A percentile compares a stretch with the other conserved stretches of the same genome.
Conservation (phyloP, 73 alveolate species). For the Tetrahymena borealis region DNA sequence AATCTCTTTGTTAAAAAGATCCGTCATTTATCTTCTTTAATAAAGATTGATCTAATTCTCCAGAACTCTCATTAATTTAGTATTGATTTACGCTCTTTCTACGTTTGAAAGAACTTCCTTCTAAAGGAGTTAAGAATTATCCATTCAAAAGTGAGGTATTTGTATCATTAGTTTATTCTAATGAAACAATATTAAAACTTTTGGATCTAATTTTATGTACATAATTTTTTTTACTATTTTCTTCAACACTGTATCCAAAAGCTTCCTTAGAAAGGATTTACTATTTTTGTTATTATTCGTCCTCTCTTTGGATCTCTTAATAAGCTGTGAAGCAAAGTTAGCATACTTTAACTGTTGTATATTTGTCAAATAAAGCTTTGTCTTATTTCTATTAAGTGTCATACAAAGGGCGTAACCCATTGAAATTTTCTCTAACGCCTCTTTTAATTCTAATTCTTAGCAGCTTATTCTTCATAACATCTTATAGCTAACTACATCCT, state of each 20-base stretch:
- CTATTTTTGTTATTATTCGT: not conserved
- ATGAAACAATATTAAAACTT: not conserved
- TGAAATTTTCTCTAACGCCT: not conserved
- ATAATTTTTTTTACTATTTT: not conserved
- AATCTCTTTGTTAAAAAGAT: not conserved
- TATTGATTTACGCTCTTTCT: not conserved
- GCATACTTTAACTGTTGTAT: not conserved
- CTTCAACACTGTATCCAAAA: not conserved
- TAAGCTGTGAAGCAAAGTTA: not conserved
- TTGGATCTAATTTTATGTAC: not conserved
- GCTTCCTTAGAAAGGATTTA: not conserved
- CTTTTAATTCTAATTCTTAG: not conserved
- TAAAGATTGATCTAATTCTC: not conserved
- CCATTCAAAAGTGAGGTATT: not conserved
- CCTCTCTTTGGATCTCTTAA: not conserved
- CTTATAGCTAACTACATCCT: not conserved
- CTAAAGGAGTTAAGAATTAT: not conserved
- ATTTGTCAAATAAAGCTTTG: not conserved
- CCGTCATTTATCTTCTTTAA: not conserved
- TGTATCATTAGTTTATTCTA: not conserved
- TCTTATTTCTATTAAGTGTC: not conserved
- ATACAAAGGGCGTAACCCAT: not conserved
- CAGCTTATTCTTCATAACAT: not conserved
- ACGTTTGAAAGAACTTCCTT: not conserved
- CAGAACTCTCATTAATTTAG: not conserved